A percentile compares a stretch with the other conserved stretches of the same genome.
These are phyloP conservation scores for Speleostelium caveatum DNA, from an alignment of 78 protist species.

Conservation along the genomic window DNA sequence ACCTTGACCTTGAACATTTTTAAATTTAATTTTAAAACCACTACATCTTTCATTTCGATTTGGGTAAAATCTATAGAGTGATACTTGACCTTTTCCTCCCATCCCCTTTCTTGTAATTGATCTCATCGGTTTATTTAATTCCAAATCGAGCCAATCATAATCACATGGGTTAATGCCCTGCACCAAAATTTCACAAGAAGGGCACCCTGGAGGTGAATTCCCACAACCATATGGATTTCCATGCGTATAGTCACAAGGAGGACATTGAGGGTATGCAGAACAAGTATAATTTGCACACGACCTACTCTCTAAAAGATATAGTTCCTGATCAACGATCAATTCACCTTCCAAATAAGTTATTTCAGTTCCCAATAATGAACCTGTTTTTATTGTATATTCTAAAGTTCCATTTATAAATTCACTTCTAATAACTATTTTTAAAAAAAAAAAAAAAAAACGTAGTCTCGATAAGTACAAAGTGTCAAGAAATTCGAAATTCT, in stretches of 20 bases:
- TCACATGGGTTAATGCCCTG: neutral
- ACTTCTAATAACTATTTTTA: neutral
- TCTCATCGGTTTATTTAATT: neutral
- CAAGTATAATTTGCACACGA: constrained; percentile 41
- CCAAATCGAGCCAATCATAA: neutral
- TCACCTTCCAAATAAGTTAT: constrained; percentile 1
- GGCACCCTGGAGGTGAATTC: neutral
- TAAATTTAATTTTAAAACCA: constrained; percentile 7
- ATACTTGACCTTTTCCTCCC: too few species aligned
- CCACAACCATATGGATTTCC: constrained; percentile 42
- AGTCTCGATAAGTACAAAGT: too few species aligned
- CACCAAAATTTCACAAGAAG: neutral
- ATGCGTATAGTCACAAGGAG: constrained; percentile 67
- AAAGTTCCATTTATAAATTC: neutral
- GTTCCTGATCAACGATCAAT: constrained; percentile 8
- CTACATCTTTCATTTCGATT: neutral
- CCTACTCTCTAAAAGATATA: constrained; percentile 41
- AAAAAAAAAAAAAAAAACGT: too few species aligned
- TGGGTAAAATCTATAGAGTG: too few species aligned
- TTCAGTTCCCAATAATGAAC: constrained; percentile 25
- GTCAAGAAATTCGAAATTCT: too few species aligned
- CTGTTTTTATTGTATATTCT: constrained; percentile 36
- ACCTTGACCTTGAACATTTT: constrained; percentile 6
- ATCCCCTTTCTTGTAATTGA: neutral
- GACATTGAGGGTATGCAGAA: constrained; percentile 20